Evolutionary conservation across 139 green algal genomes (phyloP).

Genomic region (Zygnema cylindricum): DNA sequence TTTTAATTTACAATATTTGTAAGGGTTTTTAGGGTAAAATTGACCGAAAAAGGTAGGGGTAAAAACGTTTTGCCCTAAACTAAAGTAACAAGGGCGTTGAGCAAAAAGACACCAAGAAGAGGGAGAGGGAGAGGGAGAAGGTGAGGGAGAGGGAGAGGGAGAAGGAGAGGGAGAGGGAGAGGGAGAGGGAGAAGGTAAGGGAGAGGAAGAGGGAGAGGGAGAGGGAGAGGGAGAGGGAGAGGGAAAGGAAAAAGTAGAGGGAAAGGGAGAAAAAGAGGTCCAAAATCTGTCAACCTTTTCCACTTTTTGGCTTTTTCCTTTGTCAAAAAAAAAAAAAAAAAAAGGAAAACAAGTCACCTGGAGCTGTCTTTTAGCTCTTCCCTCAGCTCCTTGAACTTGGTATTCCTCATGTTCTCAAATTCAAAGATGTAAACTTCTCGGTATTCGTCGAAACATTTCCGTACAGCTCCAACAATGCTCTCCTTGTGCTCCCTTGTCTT

Average conservation of each 20-base stretch:
- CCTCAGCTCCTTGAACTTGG: slow-evolving; percentile 90
- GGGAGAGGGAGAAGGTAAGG: no score
- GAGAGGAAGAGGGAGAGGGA: background rate
- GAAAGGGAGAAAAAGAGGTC: background rate
- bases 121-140: no score
- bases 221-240: slow-evolving; percentile 8
- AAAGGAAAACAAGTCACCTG: slow-evolving; percentile 66
- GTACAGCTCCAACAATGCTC: slow-evolving; percentile 78
- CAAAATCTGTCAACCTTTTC: background rate
- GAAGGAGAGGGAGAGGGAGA: no score
- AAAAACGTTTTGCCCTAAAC: no score
- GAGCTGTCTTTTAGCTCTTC: slow-evolving; percentile 77
- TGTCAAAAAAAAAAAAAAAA: no score
- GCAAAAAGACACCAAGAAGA: no score
- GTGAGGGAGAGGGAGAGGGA: no score
- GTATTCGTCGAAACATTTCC: slow-evolving; percentile 79
- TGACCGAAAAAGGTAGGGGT: no score
- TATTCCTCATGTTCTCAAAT: slow-evolving; percentile 92
- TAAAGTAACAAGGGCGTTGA: no score
- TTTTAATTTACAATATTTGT: no score
- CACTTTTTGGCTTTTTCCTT: background rate
- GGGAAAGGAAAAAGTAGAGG: background rate
- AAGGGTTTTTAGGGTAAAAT: no score
- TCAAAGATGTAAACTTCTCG: slow-evolving; percentile 81
- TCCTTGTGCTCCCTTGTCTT: slow-evolving; percentile 92